These are phyloP conservation scores for Tetradesmus lagerheimii DNA, from an alignment of 139 green algal species.

Conservation along the genomic window DNA sequence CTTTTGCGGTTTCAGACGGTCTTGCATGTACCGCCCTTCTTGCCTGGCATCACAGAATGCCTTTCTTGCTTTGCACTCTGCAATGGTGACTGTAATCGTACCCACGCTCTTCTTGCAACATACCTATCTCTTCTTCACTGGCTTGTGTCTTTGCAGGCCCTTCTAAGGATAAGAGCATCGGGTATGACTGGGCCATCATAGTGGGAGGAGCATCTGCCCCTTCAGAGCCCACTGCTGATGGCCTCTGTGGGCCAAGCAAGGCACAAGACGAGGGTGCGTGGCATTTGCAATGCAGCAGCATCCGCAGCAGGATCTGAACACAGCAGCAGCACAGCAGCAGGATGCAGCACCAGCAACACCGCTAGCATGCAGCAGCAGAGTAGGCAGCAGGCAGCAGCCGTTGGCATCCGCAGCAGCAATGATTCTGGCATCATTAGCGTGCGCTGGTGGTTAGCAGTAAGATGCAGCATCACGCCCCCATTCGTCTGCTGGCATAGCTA, in stretches of 20 bases:
- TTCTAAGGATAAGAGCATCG: neutral
- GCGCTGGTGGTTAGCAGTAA: neutral
- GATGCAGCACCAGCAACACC: neutral
- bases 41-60: no score
- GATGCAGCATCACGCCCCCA: neutral
- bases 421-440: neutral
- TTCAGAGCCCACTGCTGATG: neutral
- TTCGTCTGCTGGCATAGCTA: no score
- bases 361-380: neutral
- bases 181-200: constrained; percentile 41
- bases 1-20: no score
- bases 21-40: no score
- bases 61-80: no score
- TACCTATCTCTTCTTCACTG: no score
- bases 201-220: constrained; percentile 5
- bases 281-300: neutral
- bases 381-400: neutral
- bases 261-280: constrained; percentile 30
- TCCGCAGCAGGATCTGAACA: neutral
- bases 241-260: constrained; percentile 23
- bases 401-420: neutral
- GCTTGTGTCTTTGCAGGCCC: constrained; percentile 22
- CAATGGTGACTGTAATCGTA: no score
- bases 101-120: no score
- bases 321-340: neutral